These are phyloP conservation scores for Thalia dealbata DNA, from an alignment of 176 grass and related monocot genomes.

Conservation along the genomic window DNA sequence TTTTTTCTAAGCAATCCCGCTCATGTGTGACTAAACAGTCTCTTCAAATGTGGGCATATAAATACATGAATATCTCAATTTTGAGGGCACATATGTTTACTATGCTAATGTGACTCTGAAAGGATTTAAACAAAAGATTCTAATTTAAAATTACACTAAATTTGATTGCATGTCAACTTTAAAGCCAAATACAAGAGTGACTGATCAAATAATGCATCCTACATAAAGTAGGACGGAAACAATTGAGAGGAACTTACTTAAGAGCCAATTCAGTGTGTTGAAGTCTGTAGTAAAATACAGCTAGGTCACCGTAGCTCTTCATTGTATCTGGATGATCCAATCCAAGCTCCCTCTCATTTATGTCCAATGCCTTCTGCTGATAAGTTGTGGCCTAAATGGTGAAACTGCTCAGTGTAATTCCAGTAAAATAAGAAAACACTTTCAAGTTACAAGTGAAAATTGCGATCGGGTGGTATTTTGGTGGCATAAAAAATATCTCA, in stretches of 20 bases:
- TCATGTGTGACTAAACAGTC: too few species aligned
- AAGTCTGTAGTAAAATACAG: constrained; percentile 96
- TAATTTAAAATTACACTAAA: too few species aligned
- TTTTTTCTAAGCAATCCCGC: too few species aligned
- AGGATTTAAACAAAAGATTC: too few species aligned
- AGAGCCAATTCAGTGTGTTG: constrained; percentile 98
- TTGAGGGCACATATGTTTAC: too few species aligned
- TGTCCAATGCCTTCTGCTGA: constrained; percentile 97
- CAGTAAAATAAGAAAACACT: constrained; percentile 23
- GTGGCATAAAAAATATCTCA: neutral
- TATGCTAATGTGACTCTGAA: too few species aligned
- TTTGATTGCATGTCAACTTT: too few species aligned
- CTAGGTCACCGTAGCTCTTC: constrained; percentile 99
- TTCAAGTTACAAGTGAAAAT: constrained; percentile 1
- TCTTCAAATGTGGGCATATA: too few species aligned
- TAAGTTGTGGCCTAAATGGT: constrained; percentile 90
- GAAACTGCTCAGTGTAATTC: constrained; percentile 20
- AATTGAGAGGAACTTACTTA: constrained; percentile 44
- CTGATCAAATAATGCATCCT: neutral
- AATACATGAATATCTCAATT: too few species aligned
- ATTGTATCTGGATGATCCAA: constrained; percentile 99
- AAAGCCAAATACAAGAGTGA: too few species aligned
- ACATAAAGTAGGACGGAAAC: neutral
- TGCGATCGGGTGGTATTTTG: neutral
- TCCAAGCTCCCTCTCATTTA: constrained; percentile 97